A percentile compares a stretch with the other conserved stretches of the same genome.
These are phyloP conservation scores for Clathrus columnatus DNA, from an alignment of 768 basidiomycete species.

Conservation along the genomic window DNA sequence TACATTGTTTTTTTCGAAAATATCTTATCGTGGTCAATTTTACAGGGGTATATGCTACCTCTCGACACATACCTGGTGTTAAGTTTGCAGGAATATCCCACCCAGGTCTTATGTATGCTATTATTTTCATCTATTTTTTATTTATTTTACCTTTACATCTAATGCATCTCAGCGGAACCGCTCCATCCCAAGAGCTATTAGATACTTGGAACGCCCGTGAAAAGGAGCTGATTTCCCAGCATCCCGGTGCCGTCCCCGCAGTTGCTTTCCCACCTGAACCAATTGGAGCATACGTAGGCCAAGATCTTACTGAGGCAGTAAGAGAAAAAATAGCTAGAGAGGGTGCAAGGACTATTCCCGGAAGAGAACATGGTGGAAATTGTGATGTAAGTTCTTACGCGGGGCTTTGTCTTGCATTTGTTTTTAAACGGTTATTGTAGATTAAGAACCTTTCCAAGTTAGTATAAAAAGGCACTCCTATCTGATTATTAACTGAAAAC, in stretches of 20 bases:
- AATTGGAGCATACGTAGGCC: constrained; percentile 59
- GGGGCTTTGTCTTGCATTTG: background rate
- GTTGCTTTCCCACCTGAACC: constrained; percentile 58
- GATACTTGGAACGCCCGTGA: constrained; percentile 71
- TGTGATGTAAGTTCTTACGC: constrained; percentile 44
- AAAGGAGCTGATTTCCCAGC: constrained; percentile 47
- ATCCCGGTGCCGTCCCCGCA: constrained; percentile 45
- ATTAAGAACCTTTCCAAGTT: constrained; percentile 69
- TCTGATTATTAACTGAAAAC: background rate
- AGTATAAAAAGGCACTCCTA: background rate
- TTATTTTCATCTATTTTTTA: background rate
- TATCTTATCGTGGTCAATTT: background rate
- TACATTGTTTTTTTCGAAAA: background rate
- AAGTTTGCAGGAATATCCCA: constrained; percentile 72
- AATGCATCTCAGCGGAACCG: constrained; percentile 48
- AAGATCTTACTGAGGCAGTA: constrained; percentile 42
- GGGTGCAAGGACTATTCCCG: constrained; percentile 68
- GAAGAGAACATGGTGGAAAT: constrained; percentile 74
- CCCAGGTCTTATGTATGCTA: constrained; percentile 47
- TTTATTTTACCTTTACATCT: background rate
- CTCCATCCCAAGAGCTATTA: constrained; percentile 64
- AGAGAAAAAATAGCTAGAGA: constrained; percentile 48
- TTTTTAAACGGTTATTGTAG: constrained; percentile 26
- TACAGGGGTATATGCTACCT: constrained; percentile 59
- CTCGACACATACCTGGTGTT: constrained; percentile 71